Conservation (phyloP, 257 asterid species). For the Lycium ferocissimum region DNA sequence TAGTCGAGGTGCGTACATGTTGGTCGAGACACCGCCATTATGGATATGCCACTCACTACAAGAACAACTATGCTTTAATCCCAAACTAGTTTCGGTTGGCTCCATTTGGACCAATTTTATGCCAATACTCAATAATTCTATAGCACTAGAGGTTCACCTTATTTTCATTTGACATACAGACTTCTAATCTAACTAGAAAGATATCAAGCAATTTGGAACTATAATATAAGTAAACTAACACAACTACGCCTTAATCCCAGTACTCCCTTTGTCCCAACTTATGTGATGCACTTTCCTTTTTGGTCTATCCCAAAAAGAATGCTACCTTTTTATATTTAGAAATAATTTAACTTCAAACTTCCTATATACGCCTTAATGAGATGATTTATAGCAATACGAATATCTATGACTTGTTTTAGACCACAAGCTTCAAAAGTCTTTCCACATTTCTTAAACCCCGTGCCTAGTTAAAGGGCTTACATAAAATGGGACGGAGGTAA, state of each 20-base stretch:
- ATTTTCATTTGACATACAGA: not conserved
- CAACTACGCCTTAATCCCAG: not conserved
- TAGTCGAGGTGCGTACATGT: not conserved
- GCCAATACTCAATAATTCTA: not conserved
- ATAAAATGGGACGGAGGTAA: not conserved
- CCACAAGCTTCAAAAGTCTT: not conserved
- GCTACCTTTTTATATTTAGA: not conserved
- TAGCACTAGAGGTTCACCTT: not conserved
- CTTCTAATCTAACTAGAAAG: not conserved
- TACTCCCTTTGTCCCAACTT: not conserved
- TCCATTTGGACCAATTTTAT: no score
- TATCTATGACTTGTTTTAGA: conserved; percentile 14
- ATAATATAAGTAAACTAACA: not conserved
- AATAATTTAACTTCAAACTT: not conserved
- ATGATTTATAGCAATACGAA: not conserved
- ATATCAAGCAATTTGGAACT: not conserved
- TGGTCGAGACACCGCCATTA: not conserved
- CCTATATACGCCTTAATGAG: not conserved
- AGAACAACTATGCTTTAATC: not conserved
- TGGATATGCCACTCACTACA: not conserved
- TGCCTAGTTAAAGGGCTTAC: not conserved
- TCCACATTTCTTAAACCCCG: not conserved
- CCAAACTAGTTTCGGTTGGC: conserved; percentile 8
- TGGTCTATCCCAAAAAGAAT: not conserved
- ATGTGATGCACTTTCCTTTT: conserved; percentile 14